Evolutionary conservation across 495 filamentous ascomycete genomes (phyloP).

Genomic region (Podospora pseudoanserina): DNA sequence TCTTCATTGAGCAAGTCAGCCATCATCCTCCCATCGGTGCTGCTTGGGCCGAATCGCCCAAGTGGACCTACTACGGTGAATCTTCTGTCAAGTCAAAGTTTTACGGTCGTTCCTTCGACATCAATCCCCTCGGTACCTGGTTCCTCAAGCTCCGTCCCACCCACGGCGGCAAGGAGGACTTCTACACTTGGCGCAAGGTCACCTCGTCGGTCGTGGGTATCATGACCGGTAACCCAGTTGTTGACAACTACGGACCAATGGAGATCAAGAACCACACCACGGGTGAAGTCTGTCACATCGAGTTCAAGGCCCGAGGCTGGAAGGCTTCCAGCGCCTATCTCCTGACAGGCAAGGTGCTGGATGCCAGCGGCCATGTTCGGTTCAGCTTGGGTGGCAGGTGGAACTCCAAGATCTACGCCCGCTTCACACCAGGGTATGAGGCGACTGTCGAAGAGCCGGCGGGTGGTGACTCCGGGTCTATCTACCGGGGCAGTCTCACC

Average conservation of each 20-base stretch:
- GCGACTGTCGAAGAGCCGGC: constrained; percentile 58
- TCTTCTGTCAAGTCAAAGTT: constrained; percentile 97
- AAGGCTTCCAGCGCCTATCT: constrained; percentile 86
- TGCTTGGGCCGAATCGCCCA: constrained; percentile 85
- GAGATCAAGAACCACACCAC: constrained; percentile 96
- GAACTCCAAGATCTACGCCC: constrained; percentile 97
- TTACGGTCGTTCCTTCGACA: constrained; percentile 95
- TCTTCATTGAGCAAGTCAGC: constrained; percentile 98
- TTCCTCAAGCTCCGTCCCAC: constrained; percentile 82
- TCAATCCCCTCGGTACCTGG: constrained; percentile 95
- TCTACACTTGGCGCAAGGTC: constrained; percentile 99
- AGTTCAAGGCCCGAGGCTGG: constrained; percentile 96
- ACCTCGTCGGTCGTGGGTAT: constrained; percentile 97
- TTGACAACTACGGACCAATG: constrained; percentile 98
- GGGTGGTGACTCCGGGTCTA: constrained; percentile 39
- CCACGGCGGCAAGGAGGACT: constrained; percentile 71
- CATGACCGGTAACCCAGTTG: constrained; percentile 90
- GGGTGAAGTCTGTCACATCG: constrained; percentile 81
- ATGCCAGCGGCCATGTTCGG: constrained; percentile 65
- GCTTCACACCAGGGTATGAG: constrained; percentile 87
- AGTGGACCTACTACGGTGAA: constrained; percentile 98
- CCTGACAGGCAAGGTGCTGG: constrained; percentile 78
- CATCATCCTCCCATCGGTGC: constrained; percentile 96
- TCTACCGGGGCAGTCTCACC: constrained; percentile 41
- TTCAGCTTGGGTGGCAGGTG: constrained; percentile 91